Evolutionary conservation across 2,329 filamentous ascomycete species (phyloP).

Genomic region (Aureobasidium zeae): DNA sequence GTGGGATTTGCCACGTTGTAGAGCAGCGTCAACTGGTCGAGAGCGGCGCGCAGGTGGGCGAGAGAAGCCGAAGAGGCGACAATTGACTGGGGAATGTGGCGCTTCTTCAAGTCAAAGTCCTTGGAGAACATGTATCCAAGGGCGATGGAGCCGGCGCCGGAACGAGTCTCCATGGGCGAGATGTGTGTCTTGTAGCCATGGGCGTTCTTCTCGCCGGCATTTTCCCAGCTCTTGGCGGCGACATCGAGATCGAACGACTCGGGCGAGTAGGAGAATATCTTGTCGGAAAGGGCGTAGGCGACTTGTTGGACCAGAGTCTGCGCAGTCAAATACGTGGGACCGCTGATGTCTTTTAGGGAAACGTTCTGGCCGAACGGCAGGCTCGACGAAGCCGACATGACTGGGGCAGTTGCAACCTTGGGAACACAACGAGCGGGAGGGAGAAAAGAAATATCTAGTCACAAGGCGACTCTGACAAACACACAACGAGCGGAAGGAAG

Average conservation of each 20-base stretch:
- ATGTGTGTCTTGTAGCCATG: constrained; percentile 73
- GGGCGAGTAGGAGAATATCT: constrained; percentile 93
- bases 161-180: constrained; percentile 72
- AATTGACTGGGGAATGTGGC: constrained; percentile 83
- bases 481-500: constrained; percentile 3
- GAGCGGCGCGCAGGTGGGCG: constrained; percentile 65
- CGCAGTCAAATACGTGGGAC: constrained; percentile 85
- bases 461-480: constrained; percentile 10
- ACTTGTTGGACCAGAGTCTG: constrained; percentile 94
- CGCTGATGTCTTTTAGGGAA: constrained; percentile 54
- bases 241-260: constrained; percentile 86
- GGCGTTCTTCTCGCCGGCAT: constrained; percentile 62
- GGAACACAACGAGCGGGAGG: constrained; percentile 3
- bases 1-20: constrained; percentile 90
- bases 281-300: constrained; percentile 89
- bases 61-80: constrained; percentile 78
- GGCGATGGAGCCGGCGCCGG: constrained; percentile 81
- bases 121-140: constrained; percentile 96
- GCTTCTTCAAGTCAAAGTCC: constrained; percentile 87
- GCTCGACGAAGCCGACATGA: constrained; percentile 26
- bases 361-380: constrained; percentile 46
- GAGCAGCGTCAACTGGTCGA: constrained; percentile 85
- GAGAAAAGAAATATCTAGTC: constrained; percentile 2
- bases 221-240: constrained; percentile 70
- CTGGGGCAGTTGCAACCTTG: background rate